Evolutionary conservation across 164 flowering plant genomes (phyloP), one percentile per base, ranked within the genome.

Genomic region (Amborella trichopoda): DNA sequence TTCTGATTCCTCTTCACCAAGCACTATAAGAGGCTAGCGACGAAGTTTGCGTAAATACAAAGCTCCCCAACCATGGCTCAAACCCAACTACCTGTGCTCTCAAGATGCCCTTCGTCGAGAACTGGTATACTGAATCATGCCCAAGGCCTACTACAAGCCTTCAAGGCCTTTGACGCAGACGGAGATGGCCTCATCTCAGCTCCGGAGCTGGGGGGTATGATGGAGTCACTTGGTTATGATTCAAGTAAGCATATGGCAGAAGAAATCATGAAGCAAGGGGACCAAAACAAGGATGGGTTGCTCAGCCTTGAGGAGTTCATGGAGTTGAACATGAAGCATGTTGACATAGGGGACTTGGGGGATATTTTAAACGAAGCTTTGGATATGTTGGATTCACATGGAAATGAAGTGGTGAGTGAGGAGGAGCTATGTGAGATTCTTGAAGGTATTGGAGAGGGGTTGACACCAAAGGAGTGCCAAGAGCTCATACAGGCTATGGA

Each of bases 91-190:
- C n/a, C n/a, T n/a, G n/a, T n/a, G n/a, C n/a, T n/a, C n/a, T n/a
- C n/a, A n/a, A n/a, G n/a, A n/a, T 30, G 9, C 13, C 34, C 13
- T 30, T 6, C 34, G 9, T 6, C 34, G 13, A 30, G 13, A 13
- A 30, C 43, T 2, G 46, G 23, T 6, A 22, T 42, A 23, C 22
- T 41, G 14, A 41, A 9, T 26, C 45, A 41, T 19, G 45, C 23
- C 9, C 45, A 41, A 14, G 23, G 21, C 14, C 45, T 41, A 4
- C 6, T 41, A 26, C 24, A 41, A 21, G 45, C 45, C 8, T 41
- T 41, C 25, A 41, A 17, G 23, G 45, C 45, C 45, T 41, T 41
- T 21, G 45, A 41, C 14, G 16, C 45, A 10, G 25, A 41, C 45
- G 25, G 23, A 23, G 45, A 41, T 26, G 45, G 45, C 22, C 45